phyloP scores from a whole-genome alignment of 2,329 filamentous ascomycete genomes.

The Colletotrichum magnum region DNA sequence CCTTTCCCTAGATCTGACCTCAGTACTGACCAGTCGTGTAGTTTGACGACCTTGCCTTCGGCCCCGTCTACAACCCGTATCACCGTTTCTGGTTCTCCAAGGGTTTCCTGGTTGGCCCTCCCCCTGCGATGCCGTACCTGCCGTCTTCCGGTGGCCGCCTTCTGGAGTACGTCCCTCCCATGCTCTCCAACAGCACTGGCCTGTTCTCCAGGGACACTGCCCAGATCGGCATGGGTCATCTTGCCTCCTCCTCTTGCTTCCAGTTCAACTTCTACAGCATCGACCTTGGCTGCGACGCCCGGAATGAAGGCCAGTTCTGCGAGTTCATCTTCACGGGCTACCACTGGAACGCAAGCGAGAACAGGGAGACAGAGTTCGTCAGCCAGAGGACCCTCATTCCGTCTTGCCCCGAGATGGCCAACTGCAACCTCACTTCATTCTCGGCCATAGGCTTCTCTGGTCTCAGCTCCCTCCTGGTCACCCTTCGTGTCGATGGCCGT shows the following conservation, averaged over 20 bases:
- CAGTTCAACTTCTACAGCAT: slow-evolving; percentile 57
- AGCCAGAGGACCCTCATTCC: slow-evolving; percentile 56
- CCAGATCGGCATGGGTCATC: slow-evolving; percentile 57
- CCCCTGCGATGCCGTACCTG: slow-evolving; percentile 50
- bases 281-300: slow-evolving; percentile 51
- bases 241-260: slow-evolving; percentile 54
- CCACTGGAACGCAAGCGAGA: slow-evolving; percentile 50
- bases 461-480: slow-evolving; percentile 56
- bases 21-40: slow-evolving; percentile 38
- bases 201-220: slow-evolving; percentile 52
- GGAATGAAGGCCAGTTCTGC: slow-evolving; percentile 51
- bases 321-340: slow-evolving; percentile 60
- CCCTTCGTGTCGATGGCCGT: slow-evolving; percentile 53
- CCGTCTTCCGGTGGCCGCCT: slow-evolving; percentile 57
- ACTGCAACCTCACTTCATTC: slow-evolving; percentile 53
- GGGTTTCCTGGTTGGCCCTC: slow-evolving; percentile 56
- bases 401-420: slow-evolving; percentile 53
- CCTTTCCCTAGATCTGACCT: no score
- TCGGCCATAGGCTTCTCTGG: slow-evolving; percentile 55
- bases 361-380: slow-evolving; percentile 47
- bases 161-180: slow-evolving; percentile 56
- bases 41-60: slow-evolving; percentile 55
- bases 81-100: slow-evolving; percentile 59
- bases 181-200: slow-evolving; percentile 45
- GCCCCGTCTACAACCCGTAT: slow-evolving; percentile 57